Base-by-base conservation (phyloP, 768 basidiomycete species). In the Thelephora aurantiotincta region DNA sequence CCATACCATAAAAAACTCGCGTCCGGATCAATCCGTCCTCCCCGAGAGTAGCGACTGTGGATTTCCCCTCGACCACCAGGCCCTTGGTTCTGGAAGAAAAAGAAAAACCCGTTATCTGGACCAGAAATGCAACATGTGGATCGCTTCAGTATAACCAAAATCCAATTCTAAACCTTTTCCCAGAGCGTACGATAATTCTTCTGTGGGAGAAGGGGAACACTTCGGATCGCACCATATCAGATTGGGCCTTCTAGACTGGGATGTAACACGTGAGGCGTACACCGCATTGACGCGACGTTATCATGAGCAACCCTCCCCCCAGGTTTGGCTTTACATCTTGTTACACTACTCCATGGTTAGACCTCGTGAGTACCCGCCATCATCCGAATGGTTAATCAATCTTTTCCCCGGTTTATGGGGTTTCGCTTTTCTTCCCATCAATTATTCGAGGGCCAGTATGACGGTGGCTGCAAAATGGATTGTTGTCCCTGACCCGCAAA, bases 361-460 rank as follows among this genome's bases (percentile, higher is more conserved):
- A 2, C 81, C 52, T 70, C 62, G 63, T 55, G 65, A 43, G 55
- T 65, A 2, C 70, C 64, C 50, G n/a, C n/a, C n/a, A 50, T 60
- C 18, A 68, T 66, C 51, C 67, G 68, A 30, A 60, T 67, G 44
- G 60, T 80, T 20, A 67, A 44, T 68, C 55, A 5, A 37, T 37
- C 33, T 6, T 19, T 19, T 37, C 36, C 6, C 16, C 34, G 82
- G 80, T 81, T 2, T 81, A 78, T 54, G 81, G 81, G 2, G 80
- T 81, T 43, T 80, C 81, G 0, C 63, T 82, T 22, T 84, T 84
- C 67, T 62, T 82, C 23, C 80, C 80, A 77, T 35, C 49, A 12
- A 35, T 23, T 11, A 18, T 33, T 33, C n/a, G 41, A 9, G 35
- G 14, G 36, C 19, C 14, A 13, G 36, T 37, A 20, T n/a, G n/a